A percentile compares a stretch with the other conserved stretches of the same genome.
phyloP scores from a whole-genome alignment of 2,329 filamentous ascomycete genomes.

The Epichloe baconii region DNA sequence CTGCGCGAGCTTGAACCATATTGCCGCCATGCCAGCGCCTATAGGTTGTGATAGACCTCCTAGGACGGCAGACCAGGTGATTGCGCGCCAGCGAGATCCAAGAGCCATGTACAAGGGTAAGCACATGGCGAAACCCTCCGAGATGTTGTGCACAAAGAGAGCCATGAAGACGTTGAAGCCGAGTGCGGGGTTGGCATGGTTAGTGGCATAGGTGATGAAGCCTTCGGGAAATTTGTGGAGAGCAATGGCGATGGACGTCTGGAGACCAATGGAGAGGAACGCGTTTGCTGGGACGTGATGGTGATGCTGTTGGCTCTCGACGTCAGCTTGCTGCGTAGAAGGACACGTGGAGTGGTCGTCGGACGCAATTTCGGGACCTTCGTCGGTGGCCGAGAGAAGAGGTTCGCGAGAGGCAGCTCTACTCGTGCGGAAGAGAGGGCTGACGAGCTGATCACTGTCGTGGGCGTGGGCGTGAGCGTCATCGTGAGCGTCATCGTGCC shows the following conservation, averaged over 20 bases:
- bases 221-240: constrained; percentile 88
- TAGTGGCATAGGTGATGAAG: constrained; percentile 89
- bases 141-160: constrained; percentile 95
- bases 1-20: constrained; percentile 69
- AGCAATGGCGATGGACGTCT: constrained; percentile 89
- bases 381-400: constrained; percentile 14
- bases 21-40: constrained; percentile 68
- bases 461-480: neutral
- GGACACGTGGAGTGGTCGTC: constrained; percentile 13
- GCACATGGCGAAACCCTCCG: constrained; percentile 90
- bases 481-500: constrained; percentile 13
- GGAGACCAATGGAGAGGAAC: constrained; percentile 87
- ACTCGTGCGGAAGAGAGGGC: constrained; percentile 23
- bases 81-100: constrained; percentile 64
- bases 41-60: constrained; percentile 80
- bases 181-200: constrained; percentile 81
- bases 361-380: constrained; percentile 11
- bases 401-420: constrained; percentile 28
- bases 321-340: constrained; percentile 25
- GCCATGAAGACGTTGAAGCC: constrained; percentile 91
- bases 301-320: constrained; percentile 53
- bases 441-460: constrained; percentile 16
- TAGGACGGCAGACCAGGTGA: constrained; percentile 70
- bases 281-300: constrained; percentile 93
- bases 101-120: constrained; percentile 87